phyloP scores from a whole-genome alignment of 116 monocot species.

The Papilionanthe hybrid region DNA sequence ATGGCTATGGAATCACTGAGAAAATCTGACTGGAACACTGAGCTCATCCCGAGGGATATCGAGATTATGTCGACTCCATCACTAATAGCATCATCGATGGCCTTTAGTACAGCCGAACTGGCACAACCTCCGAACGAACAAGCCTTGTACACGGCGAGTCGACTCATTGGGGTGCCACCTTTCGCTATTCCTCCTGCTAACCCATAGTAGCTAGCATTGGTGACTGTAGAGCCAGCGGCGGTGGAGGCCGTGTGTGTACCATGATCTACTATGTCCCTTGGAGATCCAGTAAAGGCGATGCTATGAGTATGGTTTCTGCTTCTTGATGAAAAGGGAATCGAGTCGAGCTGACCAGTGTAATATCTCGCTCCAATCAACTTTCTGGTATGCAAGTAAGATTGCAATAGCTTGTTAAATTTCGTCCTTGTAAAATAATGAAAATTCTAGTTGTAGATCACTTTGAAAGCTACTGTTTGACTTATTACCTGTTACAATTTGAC shows the following conservation, averaged over 20 bases:
- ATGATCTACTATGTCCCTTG: constrained; percentile 80
- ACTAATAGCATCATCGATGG: constrained; percentile 80
- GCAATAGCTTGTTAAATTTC: neutral
- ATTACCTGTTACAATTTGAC: constrained; percentile 74
- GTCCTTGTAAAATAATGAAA: neutral
- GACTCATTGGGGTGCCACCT: constrained; percentile 71
- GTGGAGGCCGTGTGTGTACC: constrained; percentile 95
- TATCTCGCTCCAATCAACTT: constrained; percentile 89
- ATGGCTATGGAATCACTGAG: constrained; percentile 85
- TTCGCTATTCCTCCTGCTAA: constrained; percentile 71
- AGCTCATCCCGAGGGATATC: constrained; percentile 89
- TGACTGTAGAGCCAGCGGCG: constrained; percentile 55
- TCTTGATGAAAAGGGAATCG: constrained; percentile 14
- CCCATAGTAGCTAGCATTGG: constrained; percentile 72
- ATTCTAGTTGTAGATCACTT: neutral
- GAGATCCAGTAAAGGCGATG: constrained; percentile 37
- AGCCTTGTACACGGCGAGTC: constrained; percentile 91
- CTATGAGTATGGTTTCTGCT: neutral
- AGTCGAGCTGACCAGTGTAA: constrained; percentile 43
- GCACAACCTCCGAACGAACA: constrained; percentile 84
- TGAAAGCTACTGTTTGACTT: neutral
- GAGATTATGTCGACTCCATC: constrained; percentile 93
- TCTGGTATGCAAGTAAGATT: constrained; percentile 25
- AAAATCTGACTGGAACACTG: constrained; percentile 82
- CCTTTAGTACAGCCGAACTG: constrained; percentile 69